These are phyloP conservation scores for Vicia villosa DNA, from an alignment of 306 rosid species.

Conservation along the genomic window DNA sequence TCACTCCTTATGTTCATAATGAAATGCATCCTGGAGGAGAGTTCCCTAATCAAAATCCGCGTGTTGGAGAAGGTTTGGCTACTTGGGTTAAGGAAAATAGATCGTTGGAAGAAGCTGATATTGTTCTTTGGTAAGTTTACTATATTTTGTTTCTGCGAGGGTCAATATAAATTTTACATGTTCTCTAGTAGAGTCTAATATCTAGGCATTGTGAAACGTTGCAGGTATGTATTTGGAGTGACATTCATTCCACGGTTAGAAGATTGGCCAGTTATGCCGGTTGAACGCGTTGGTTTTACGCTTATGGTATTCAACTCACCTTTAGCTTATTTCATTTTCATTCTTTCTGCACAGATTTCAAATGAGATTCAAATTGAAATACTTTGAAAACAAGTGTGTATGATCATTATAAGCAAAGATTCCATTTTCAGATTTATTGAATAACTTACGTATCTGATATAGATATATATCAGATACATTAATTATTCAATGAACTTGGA, in stretches of 20 bases:
- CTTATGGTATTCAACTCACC: slow-evolving; percentile 57
- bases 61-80: slow-evolving; percentile 78
- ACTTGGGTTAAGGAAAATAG: slow-evolving; percentile 80
- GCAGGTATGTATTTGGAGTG: slow-evolving; percentile 79
- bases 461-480: too few species aligned
- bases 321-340: slow-evolving; percentile 13
- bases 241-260: slow-evolving; percentile 79
- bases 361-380: background rate
- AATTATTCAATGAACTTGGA: too few species aligned
- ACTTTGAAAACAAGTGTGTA: background rate
- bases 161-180: background rate
- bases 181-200: background rate
- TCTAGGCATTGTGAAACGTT: slow-evolving; percentile 1
- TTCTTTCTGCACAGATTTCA: slow-evolving; percentile 20
- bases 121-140: slow-evolving; percentile 76
- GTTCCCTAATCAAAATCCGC: slow-evolving; percentile 82
- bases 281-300: slow-evolving; percentile 71
- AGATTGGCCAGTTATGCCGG: slow-evolving; percentile 92
- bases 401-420: too few species aligned
- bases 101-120: slow-evolving; percentile 74
- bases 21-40: slow-evolving; percentile 85
- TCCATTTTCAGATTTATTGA: background rate
- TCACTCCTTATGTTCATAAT: slow-evolving; percentile 58
- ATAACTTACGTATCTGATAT: too few species aligned
- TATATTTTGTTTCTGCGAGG: background rate